Evolutionary conservation across 441 rosid species (phyloP), one percentile per base, ranked within the genome.

Genomic region (Jatropha multifida): DNA sequence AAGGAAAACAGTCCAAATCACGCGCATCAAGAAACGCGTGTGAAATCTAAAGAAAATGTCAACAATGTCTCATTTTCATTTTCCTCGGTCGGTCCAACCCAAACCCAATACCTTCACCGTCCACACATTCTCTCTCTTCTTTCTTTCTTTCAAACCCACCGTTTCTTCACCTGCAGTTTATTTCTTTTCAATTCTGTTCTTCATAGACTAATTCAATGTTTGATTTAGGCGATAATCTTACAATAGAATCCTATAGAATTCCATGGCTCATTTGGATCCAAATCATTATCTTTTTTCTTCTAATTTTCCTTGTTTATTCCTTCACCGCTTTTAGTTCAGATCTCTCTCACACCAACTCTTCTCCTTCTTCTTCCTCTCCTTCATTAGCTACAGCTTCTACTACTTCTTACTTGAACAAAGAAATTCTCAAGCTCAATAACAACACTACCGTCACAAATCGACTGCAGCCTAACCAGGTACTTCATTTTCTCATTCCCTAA

Each of bases 181-280:
- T 63, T 38, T 38, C 59, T 18, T n/a, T 12, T 55, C 59, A 40
- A 3, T 49, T 4, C 23, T 44, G n/a, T n/a, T 63, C 1, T 49
- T 17, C 0, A 0, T 15, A 37, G 49, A 32, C 32, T 32, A 48
- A 14, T 56, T 58, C 27, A 32, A 86, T 86, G 87, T 72, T 79
- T 58, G 91, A 86, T 42, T 78, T 83, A 9, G 88, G 84, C 2
- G 88, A 85, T 7, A 85, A 82, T 52, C 64, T 86, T 2, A 75
- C 81, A 12, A 66, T 81, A 6, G 84, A 81, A 40, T 80, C 82
- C 72, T 78, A 66, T 55, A 80, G 80, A 70, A 76, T 88, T 12
- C 88, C 88, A 58, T 88, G 89, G 89, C 86, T 88, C 0, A 69
- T 85, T 15, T 85, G 85, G 88, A 83, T 83, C 82, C 88, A 87